Conservation (phyloP, 2,329 filamentous ascomycete species). For the Sclerotinia spermophila region DNA sequence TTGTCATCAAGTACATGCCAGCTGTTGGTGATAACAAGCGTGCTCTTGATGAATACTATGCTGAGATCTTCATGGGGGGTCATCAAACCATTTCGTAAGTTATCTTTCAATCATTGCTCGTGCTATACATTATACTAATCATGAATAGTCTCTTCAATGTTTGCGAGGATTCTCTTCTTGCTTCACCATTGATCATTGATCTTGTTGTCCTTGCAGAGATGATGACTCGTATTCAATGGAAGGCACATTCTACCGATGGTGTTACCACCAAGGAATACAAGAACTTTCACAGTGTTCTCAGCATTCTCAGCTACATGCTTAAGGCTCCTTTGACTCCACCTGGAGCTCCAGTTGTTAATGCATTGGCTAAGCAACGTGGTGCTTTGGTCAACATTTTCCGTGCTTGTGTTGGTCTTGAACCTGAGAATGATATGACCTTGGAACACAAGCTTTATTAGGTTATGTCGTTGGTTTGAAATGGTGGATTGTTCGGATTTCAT, state of each 20-base stretch:
- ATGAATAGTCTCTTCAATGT: slow-evolving; percentile 82
- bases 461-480: background rate
- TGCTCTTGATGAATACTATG: slow-evolving; percentile 97
- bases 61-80: slow-evolving; percentile 97
- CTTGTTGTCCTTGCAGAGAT: slow-evolving; percentile 90
- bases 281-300: slow-evolving; percentile 95
- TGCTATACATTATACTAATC: slow-evolving; percentile 22
- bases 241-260: slow-evolving; percentile 53
- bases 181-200: slow-evolving; percentile 95
- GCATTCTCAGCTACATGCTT: slow-evolving; percentile 98
- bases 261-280: slow-evolving; percentile 66
- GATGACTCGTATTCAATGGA: slow-evolving; percentile 98
- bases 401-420: slow-evolving; percentile 92
- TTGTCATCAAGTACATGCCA: slow-evolving; percentile 99
- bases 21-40: slow-evolving; percentile 99
- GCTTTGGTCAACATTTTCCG: slow-evolving; percentile 98
- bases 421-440: slow-evolving; percentile 97
- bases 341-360: slow-evolving; percentile 92
- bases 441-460: slow-evolving; percentile 92
- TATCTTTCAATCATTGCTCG: slow-evolving; percentile 18
- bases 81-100: slow-evolving; percentile 90
- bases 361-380: slow-evolving; percentile 91
- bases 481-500: background rate
- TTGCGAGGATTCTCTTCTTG: slow-evolving; percentile 95
- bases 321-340: slow-evolving; percentile 91